Evolutionary conservation across 1,139 yeast species (phyloP).

Genomic region (Arxiozyma slooffiae): DNA sequence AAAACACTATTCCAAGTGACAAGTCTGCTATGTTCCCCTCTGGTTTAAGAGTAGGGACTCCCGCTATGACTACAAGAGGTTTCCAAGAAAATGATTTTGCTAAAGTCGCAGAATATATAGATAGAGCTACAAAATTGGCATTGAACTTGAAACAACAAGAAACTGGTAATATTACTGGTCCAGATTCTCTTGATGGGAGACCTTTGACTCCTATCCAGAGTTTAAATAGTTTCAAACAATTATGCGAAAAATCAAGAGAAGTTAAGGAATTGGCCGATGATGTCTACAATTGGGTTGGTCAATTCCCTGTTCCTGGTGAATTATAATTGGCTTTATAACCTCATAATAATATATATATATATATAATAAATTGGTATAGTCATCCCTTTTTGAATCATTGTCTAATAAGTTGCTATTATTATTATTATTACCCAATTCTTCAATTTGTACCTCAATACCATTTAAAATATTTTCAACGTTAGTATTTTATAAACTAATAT

Average conservation of each 20-base stretch:
- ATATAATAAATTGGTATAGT: too few relatives aligned
- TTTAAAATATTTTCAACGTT: slow-evolving; percentile 47
- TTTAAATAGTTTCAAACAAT: slow-evolving; percentile 51
- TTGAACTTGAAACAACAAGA: slow-evolving; percentile 48
- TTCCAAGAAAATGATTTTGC: slow-evolving; percentile 69
- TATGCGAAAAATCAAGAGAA: slow-evolving; percentile 50
- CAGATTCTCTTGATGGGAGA: background rate
- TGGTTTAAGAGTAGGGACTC: slow-evolving; percentile 93
- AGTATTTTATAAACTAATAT: slow-evolving; percentile 51
- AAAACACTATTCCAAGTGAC: slow-evolving; percentile 94
- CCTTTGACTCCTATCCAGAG: slow-evolving; percentile 43
- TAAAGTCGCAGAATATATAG: slow-evolving; percentile 68
- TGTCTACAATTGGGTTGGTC: slow-evolving; percentile 55
- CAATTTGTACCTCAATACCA: slow-evolving; percentile 90
- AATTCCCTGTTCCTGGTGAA: slow-evolving; percentile 77
- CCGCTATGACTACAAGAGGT: slow-evolving; percentile 98
- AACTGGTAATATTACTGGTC: slow-evolving; percentile 37
- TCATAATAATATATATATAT: too few relatives aligned
- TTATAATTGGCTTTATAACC: slow-evolving; percentile 15
- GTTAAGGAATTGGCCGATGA: too few relatives aligned
- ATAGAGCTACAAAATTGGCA: slow-evolving; percentile 64
- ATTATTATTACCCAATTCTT: slow-evolving; percentile 82
- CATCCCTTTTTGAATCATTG: background rate
- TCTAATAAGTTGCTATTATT: slow-evolving; percentile 36
- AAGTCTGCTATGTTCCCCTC: slow-evolving; percentile 91